Conservation (phyloP, 176 grass and related monocot genomes). For the Pharus latifolius region DNA sequence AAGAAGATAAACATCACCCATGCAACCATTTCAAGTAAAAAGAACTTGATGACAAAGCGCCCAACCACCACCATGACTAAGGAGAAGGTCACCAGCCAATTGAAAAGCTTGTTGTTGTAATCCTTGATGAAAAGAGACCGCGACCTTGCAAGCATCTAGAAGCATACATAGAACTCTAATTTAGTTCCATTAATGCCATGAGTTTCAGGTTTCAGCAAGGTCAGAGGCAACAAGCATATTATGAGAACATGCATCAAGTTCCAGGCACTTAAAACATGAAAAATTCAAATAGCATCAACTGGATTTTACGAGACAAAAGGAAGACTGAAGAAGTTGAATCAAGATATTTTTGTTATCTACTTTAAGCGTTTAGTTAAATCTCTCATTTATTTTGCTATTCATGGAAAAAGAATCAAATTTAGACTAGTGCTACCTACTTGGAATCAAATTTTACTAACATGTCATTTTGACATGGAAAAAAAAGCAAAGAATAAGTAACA, state of each 20-base stretch:
- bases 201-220: neutral
- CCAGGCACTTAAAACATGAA: neutral
- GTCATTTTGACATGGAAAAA: neutral
- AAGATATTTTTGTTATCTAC: neutral
- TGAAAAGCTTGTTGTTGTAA: constrained; percentile 87
- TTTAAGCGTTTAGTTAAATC: neutral
- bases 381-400: neutral
- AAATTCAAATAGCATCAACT: neutral
- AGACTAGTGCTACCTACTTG: neutral
- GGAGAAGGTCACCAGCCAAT: constrained; percentile 77
- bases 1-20: constrained; percentile 90
- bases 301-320: neutral
- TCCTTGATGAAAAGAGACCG: constrained; percentile 76
- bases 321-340: neutral
- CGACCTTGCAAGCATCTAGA: constrained; percentile 69
- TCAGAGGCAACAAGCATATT: neutral
- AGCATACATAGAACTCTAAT: neutral
- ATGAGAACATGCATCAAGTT: neutral
- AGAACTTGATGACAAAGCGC: constrained; percentile 71
- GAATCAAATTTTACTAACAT: neutral
- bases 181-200: neutral
- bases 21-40: constrained; percentile 64
- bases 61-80: constrained; percentile 69
- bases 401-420: neutral
- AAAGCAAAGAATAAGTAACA: neutral